Percentiles rank a stretch among this genome's conserved stretches.
Conservation (phyloP, 169 alveolate genomes). For the Plasmodium sp. region DNA sequence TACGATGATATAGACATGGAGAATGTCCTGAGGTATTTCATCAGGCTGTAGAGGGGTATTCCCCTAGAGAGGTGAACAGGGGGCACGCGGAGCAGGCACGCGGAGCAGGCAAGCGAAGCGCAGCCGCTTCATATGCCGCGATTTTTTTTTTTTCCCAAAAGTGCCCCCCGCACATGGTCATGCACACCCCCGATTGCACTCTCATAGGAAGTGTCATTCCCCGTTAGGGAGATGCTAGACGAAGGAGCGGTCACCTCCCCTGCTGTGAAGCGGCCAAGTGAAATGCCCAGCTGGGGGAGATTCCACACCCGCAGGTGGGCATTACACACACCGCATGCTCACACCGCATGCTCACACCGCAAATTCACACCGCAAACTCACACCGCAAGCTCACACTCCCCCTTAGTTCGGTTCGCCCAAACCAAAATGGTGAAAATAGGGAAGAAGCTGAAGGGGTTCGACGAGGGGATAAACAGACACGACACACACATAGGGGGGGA, state of each 20-base stretch:
- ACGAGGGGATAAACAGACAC: conserved; percentile 10
- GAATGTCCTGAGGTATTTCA: conserved; percentile 17
- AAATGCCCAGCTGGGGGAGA: not conserved
- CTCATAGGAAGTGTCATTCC: not conserved
- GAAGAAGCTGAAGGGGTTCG: conserved; percentile 45
- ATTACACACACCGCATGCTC: not conserved
- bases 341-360: not conserved
- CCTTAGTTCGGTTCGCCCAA: not conserved
- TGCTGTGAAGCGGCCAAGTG: not conserved
- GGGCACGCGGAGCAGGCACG: too few relatives aligned
- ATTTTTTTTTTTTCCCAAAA: not conserved
- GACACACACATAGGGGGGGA: conserved; percentile 25
- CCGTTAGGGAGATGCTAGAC: not conserved
- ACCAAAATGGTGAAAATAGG: conserved; percentile 50
- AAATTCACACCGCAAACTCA: too few relatives aligned
- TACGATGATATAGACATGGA: conserved; percentile 53
- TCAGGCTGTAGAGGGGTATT: not conserved
- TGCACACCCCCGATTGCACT: not conserved
- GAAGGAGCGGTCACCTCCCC: not conserved
- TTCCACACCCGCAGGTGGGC: not conserved
- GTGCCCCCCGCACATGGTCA: not conserved
- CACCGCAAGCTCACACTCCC: not conserved
- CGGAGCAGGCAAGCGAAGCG: not conserved
- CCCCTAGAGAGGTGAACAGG: too few relatives aligned
- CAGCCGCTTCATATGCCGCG: not conserved